Evolutionary conservation across 2,329 filamentous ascomycete species (phyloP).

Genomic region (Aspergillus ruber): DNA sequence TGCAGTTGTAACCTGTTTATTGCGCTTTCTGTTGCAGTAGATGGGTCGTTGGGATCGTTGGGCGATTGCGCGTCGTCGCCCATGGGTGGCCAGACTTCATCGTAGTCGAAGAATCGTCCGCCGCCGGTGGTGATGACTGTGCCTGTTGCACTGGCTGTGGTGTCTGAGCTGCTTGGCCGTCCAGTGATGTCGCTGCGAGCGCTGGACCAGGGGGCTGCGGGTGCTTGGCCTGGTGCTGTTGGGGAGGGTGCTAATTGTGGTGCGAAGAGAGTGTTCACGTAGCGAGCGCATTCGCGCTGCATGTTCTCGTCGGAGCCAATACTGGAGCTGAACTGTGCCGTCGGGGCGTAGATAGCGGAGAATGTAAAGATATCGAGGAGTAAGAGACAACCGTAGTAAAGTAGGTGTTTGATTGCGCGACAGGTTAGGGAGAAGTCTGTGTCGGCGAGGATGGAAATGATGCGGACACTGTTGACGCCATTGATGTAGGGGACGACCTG

Average conservation of each 20-base stretch:
- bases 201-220: constrained; percentile 12
- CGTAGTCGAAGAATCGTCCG: constrained; percentile 19
- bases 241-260: constrained; percentile 12
- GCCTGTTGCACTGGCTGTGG: neutral
- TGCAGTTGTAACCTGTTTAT: neutral
- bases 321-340: constrained; percentile 63
- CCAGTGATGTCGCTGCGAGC: constrained; percentile 11
- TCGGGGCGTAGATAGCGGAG: constrained; percentile 79
- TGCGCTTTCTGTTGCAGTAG: constrained; percentile 6
- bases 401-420: constrained; percentile 77
- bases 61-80: constrained; percentile 17
- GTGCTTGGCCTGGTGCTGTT: constrained; percentile 17
- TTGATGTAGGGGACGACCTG: constrained; percentile 80
- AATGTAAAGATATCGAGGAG: constrained; percentile 96
- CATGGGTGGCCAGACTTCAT: constrained; percentile 41
- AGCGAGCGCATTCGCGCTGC: constrained; percentile 80
- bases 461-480: constrained; percentile 80
- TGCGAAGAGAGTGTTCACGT: constrained; percentile 58
- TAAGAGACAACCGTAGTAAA: constrained; percentile 87
- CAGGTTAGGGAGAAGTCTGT: constrained; percentile 81
- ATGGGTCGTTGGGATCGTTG: constrained; percentile 5
- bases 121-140: constrained; percentile 15
- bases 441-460: constrained; percentile 77
- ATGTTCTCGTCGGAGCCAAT: constrained; percentile 72
- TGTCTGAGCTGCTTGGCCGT: constrained; percentile 9